Conservation (phyloP, 2,329 filamentous ascomycete genomes). For the Aspergillus japonicus region DNA sequence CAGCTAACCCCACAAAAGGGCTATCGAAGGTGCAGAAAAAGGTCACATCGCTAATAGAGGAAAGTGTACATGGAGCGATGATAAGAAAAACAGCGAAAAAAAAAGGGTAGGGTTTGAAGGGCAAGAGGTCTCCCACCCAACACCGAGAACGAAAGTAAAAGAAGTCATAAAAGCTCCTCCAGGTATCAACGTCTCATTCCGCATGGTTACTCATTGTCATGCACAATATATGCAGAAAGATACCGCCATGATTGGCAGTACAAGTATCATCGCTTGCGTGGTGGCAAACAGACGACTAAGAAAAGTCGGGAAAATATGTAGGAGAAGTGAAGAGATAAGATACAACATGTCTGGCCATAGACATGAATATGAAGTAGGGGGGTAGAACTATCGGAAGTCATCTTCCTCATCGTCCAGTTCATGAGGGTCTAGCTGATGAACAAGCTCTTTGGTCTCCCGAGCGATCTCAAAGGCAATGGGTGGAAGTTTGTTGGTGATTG, state of each 20-base stretch:
- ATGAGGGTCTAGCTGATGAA: constrained; percentile 48
- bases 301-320: constrained; percentile 2
- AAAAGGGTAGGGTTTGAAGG: constrained; percentile 5
- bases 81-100: constrained; percentile 6
- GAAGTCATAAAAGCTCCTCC: constrained; percentile 20
- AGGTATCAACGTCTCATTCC: constrained; percentile 24
- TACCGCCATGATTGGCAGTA: neutral
- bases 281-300: neutral
- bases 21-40: neutral
- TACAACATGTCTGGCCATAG: neutral
- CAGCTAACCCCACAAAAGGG: neutral
- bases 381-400: constrained; percentile 34
- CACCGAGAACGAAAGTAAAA: constrained; percentile 4
- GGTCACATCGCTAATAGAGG: constrained; percentile 15
- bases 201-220: constrained; percentile 28
- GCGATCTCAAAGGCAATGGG: constrained; percentile 87
- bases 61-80: constrained; percentile 1
- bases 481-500: constrained; percentile 69
- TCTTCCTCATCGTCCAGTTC: constrained; percentile 40
- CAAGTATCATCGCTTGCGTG: neutral
- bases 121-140: constrained; percentile 9
- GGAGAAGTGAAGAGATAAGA: constrained; percentile 7
- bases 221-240: constrained; percentile 22
- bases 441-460: constrained; percentile 74
- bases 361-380: neutral